Conservation (phyloP, 345 rosid genomes). For the Brassica carinata region DNA sequence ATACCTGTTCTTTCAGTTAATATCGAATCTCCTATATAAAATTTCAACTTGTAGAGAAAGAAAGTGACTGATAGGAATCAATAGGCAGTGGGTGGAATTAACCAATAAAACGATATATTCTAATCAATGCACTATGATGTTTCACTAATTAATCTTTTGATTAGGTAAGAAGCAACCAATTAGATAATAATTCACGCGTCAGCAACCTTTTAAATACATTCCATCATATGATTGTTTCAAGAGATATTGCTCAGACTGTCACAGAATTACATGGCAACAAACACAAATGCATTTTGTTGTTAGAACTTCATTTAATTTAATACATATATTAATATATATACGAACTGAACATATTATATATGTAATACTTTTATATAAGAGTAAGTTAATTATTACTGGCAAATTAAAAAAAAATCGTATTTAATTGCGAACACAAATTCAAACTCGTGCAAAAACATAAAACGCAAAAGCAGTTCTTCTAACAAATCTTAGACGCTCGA, state of each 20-base stretch:
- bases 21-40: background rate
- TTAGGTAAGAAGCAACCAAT: constrained; percentile 28
- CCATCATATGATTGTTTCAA: constrained; percentile 2
- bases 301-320: too few relatives aligned
- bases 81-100: constrained; percentile 26
- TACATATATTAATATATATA: too few relatives aligned
- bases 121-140: constrained; percentile 16
- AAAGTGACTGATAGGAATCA: constrained; percentile 19
- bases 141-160: constrained; percentile 35
- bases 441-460: background rate
- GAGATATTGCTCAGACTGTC: background rate
- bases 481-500: background rate
- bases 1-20: constrained; percentile 18
- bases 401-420: background rate
- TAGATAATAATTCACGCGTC: constrained; percentile 18
- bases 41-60: constrained; percentile 27
- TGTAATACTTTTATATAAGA: background rate
- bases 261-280: background rate
- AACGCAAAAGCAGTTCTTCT: background rate
- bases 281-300: background rate
- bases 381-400: background rate
- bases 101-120: constrained; percentile 12
- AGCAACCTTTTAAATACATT: constrained; percentile 10
- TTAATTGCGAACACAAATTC: background rate
- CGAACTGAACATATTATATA: too few relatives aligned